Conservation (phyloP, 1,284 basidiomycete species). For the Ustilago crameri region DNA sequence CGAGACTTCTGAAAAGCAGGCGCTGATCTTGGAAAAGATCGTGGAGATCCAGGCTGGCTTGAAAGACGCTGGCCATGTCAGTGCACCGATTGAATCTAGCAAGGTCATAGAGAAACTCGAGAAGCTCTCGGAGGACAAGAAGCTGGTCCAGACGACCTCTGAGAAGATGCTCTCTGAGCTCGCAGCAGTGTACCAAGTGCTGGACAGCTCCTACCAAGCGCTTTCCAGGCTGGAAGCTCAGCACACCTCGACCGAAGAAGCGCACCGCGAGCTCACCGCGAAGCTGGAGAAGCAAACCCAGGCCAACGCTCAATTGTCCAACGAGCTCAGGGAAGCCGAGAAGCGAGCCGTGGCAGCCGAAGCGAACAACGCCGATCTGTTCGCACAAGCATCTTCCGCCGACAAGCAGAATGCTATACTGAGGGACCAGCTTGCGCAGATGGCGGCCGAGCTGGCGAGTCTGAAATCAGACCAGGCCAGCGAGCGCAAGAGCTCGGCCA, state of each 20-base stretch:
- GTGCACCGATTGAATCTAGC: neutral
- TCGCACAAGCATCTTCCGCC: slow-evolving; percentile 1
- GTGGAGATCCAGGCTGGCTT: slow-evolving; percentile 26
- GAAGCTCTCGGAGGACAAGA: slow-evolving; percentile 10
- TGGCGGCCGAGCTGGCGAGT: slow-evolving; percentile 32
- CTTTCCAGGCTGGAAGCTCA: slow-evolving; percentile 20
- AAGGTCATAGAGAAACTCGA: slow-evolving; percentile 22
- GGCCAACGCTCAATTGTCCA: slow-evolving; percentile 4
- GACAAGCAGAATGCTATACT: slow-evolving; percentile 33
- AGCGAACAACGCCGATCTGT: slow-evolving; percentile 12
- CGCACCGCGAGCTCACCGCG: slow-evolving; percentile 8
- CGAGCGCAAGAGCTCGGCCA: slow-evolving; percentile 38
- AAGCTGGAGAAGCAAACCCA: slow-evolving; percentile 18
- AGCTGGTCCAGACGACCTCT: slow-evolving; percentile 17
- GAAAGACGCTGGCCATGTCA: neutral
- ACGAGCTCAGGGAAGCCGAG: slow-evolving; percentile 27
- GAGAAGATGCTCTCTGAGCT: slow-evolving; percentile 39
- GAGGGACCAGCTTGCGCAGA: slow-evolving; percentile 42
- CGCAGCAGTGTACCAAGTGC: slow-evolving; percentile 31
- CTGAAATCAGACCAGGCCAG: slow-evolving; percentile 22
- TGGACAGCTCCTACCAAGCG: slow-evolving; percentile 30
- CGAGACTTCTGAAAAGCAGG: slow-evolving; percentile 21
- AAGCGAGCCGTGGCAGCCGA: slow-evolving; percentile 10
- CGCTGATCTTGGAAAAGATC: slow-evolving; percentile 15
- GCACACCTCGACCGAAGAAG: slow-evolving; percentile 19